Conservation (phyloP, 2,329 filamentous ascomycete species). For the Fonsecaea multimorphosa region DNA sequence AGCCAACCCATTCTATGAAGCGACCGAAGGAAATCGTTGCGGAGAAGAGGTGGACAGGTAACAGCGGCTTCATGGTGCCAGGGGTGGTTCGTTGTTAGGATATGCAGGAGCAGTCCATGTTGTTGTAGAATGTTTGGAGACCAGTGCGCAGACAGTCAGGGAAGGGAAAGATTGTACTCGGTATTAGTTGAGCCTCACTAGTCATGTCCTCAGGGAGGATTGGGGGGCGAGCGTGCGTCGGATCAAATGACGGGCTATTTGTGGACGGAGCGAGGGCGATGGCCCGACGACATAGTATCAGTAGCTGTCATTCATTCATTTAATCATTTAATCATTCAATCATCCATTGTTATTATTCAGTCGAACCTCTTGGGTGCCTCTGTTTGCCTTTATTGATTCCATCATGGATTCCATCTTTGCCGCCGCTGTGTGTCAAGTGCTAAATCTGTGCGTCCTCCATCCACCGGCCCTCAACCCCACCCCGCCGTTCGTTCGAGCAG, state of each 20-base stretch:
- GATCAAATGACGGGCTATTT: constrained; percentile 11
- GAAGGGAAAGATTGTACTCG: neutral
- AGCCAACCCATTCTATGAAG: constrained; percentile 35
- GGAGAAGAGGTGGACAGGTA: neutral
- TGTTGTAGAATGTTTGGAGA: neutral
- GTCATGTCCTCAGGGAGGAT: neutral
- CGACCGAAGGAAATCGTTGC: constrained; percentile 11
- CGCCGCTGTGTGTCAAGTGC: neutral
- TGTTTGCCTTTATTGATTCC: neutral
- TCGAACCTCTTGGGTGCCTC: neutral
- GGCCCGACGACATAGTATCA: no score
- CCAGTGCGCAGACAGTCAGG: neutral
- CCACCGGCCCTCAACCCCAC: neutral
- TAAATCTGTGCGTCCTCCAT: neutral
- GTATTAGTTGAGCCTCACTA: neutral
- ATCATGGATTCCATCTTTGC: neutral
- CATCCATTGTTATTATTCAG: no score
- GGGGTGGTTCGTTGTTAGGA: neutral
- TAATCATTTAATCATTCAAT: no score
- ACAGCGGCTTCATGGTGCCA: constrained; percentile 18
- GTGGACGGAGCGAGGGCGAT: no score
- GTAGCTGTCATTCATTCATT: neutral
- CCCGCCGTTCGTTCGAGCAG: neutral
- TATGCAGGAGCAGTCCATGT: neutral
- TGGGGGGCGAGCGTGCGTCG: neutral